Conservation (phyloP, 257 asterid genomes). For the Gentiana dahurica region DNA sequence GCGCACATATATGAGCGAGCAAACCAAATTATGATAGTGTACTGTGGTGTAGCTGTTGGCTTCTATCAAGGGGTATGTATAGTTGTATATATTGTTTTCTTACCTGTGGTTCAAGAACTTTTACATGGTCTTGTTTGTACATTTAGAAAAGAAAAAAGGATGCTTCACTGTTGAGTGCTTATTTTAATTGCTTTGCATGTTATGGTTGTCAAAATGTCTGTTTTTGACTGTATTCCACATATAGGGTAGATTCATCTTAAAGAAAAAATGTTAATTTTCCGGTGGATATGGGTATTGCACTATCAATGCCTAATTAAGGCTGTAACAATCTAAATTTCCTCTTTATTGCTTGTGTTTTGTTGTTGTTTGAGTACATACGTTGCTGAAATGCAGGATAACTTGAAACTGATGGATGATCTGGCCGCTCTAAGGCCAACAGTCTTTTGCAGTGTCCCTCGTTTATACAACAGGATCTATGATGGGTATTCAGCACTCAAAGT, state of each 20-base stretch:
- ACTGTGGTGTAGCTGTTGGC: conserved; percentile 72
- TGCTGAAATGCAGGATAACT: conserved; percentile 56
- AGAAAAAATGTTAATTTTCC: too few relatives aligned
- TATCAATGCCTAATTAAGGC: too few relatives aligned
- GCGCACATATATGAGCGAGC: conserved; percentile 97
- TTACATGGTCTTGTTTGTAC: too few relatives aligned
- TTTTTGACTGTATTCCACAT: too few relatives aligned
- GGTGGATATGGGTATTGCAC: too few relatives aligned
- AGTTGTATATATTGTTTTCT: conserved; percentile 8
- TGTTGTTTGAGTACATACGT: background rate
- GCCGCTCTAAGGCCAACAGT: conserved; percentile 83
- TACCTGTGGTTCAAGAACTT: background rate
- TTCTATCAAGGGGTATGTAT: conserved; percentile 85
- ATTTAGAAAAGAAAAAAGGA: too few relatives aligned
- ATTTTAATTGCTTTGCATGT: too few relatives aligned
- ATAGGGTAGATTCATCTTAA: too few relatives aligned
- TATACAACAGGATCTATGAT: conserved; percentile 92
- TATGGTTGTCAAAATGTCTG: too few relatives aligned
- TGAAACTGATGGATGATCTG: conserved; percentile 92
- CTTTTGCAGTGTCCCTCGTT: conserved; percentile 95
- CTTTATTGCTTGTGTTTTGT: too few relatives aligned
- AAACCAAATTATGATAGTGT: conserved; percentile 49
- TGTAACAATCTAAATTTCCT: too few relatives aligned
- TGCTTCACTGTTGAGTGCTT: too few relatives aligned
- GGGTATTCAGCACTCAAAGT: conserved; percentile 41